phyloP scores from a whole-genome alignment of 2,329 filamentous ascomycete genomes.

The Orbilia ellipsospora region DNA sequence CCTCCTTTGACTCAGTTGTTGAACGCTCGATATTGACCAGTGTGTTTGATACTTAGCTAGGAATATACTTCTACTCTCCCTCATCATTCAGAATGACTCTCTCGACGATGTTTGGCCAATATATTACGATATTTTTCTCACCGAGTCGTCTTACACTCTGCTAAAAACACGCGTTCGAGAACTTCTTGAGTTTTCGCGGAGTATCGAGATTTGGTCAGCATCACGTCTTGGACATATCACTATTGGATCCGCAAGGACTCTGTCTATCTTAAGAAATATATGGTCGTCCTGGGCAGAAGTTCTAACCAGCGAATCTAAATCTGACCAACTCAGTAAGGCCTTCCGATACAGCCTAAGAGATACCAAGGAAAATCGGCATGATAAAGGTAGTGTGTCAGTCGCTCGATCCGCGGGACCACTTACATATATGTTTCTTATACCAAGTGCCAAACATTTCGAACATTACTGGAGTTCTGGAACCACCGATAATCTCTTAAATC shows the following conservation, averaged over 20 bases:
- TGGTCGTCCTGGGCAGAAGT: conserved; percentile 21
- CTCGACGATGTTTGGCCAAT: conserved; percentile 15
- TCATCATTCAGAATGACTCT: conserved; percentile 7
- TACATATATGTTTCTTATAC: neutral
- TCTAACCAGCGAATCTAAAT: neutral
- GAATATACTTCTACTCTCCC: conserved; percentile 19
- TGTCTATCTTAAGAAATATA: conserved; percentile 12
- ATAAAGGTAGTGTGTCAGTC: neutral
- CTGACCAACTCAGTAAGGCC: conserved; percentile 4
- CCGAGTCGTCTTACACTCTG: neutral
- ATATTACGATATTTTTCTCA: conserved; percentile 33
- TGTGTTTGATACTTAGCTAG: conserved; percentile 5
- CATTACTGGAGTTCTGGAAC: conserved; percentile 29
- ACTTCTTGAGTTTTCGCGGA: conserved; percentile 1
- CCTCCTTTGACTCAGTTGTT: too few relatives aligned
- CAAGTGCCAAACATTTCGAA: neutral
- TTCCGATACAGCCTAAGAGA: conserved; percentile 2
- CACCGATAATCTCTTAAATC: neutral
- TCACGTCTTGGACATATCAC: conserved; percentile 19
- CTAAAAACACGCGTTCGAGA: conserved; percentile 5
- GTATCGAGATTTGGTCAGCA: conserved; percentile 16
- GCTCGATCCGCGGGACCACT: conserved; percentile 25
- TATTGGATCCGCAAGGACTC: conserved; percentile 20
- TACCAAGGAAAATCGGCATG: neutral
- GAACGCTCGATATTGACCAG: too few relatives aligned